These are phyloP conservation scores for Pezicula radicicola DNA, from an alignment of 2,329 filamentous ascomycete genomes.

Conservation along the genomic window DNA sequence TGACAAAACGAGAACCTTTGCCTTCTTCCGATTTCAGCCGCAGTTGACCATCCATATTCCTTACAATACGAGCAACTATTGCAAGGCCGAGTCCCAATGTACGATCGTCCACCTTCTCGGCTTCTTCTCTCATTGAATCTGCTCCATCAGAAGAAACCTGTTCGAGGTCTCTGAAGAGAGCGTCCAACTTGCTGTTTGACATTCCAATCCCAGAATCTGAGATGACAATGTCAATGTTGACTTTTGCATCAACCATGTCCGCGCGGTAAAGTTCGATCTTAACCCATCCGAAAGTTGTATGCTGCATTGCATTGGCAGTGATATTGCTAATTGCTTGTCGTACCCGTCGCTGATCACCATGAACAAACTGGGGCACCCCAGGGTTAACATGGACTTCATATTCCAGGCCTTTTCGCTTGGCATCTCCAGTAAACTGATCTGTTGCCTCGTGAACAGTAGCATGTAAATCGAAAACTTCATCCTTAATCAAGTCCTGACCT, in stretches of 20 bases:
- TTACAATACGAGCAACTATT: slow-evolving; percentile 78
- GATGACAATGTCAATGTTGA: slow-evolving; percentile 70
- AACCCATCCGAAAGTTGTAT: slow-evolving; percentile 67
- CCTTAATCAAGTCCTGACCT: slow-evolving; percentile 73
- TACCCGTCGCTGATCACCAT: slow-evolving; percentile 78
- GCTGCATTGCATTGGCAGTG: slow-evolving; percentile 79
- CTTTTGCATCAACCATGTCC: slow-evolving; percentile 48
- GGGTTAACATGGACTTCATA: slow-evolving; percentile 68
- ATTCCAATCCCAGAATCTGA: slow-evolving; percentile 74
- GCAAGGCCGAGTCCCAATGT: slow-evolving; percentile 81
- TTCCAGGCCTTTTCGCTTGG: slow-evolving; percentile 68
- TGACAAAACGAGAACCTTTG: slow-evolving; percentile 77
- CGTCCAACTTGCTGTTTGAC: slow-evolving; percentile 57
- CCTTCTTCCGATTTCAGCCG: slow-evolving; percentile 80
- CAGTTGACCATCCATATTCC: slow-evolving; percentile 89
- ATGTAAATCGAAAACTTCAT: slow-evolving; percentile 73
- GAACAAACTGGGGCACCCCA: slow-evolving; percentile 66
- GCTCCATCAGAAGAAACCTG: slow-evolving; percentile 49
- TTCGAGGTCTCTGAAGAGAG: slow-evolving; percentile 56
- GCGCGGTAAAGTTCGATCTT: slow-evolving; percentile 67
- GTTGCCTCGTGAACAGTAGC: slow-evolving; percentile 74
- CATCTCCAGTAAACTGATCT: slow-evolving; percentile 70
- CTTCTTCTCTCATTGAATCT: slow-evolving; percentile 14
- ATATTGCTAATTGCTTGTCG: slow-evolving; percentile 81
- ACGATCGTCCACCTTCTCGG: slow-evolving; percentile 33